Evolutionary conservation across 805 yeast genomes (phyloP).

Genomic region (Ogataea haglerorum): DNA sequence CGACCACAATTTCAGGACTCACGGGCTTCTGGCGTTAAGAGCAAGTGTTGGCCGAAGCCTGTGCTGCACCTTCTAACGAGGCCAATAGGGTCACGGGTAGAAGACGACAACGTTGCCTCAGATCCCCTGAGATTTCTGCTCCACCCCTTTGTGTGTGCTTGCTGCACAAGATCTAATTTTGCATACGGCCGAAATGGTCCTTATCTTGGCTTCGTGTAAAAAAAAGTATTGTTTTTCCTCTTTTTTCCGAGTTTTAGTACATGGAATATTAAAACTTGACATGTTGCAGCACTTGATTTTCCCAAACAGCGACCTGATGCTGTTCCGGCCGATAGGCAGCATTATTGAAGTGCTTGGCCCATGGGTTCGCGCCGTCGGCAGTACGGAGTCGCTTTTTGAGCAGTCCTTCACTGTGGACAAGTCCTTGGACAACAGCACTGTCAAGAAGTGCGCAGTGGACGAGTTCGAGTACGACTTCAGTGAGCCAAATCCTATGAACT

Average conservation of each 20-base stretch:
- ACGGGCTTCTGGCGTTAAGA: no score
- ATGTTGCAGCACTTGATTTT: slow-evolving; percentile 2
- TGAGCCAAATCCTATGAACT: slow-evolving; percentile 27
- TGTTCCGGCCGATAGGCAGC: not conserved
- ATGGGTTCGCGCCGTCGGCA: not conserved
- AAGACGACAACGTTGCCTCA: no score
- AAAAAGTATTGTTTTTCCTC: not conserved
- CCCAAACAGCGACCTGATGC: slow-evolving; percentile 4
- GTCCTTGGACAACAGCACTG: not conserved
- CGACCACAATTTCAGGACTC: no score
- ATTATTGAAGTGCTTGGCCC: slow-evolving; percentile 1
- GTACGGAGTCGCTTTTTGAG: slow-evolving; percentile 1
- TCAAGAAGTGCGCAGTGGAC: slow-evolving; percentile 30
- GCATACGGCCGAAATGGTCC: not conserved
- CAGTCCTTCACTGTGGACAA: slow-evolving; percentile 6
- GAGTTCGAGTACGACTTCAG: slow-evolving; percentile 31
- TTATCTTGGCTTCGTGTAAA: not conserved
- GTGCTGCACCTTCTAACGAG: no score
- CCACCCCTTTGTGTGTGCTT: not conserved
- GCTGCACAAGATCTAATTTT: not conserved
- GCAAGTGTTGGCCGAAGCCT: no score
- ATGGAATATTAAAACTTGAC: not conserved
- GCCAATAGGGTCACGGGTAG: no score
- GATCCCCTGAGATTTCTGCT: no score
- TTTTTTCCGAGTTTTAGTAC: not conserved